A percentile compares a stretch with the other conserved stretches of the same genome.
These are phyloP conservation scores for Carex sylvatica DNA, from an alignment of 202 grass and related monocot species.

Conservation along the genomic window DNA sequence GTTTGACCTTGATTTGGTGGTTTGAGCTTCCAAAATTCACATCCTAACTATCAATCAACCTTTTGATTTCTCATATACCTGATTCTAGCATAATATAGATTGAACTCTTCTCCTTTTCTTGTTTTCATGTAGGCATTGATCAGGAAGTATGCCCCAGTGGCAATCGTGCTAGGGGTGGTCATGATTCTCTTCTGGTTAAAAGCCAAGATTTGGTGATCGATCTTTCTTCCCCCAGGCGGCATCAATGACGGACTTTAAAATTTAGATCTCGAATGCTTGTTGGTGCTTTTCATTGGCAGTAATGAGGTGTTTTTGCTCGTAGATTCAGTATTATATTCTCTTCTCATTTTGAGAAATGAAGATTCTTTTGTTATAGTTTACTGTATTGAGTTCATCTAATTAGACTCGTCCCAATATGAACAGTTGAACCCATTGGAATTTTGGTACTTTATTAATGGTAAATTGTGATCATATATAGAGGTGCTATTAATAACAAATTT, in stretches of 20 bases:
- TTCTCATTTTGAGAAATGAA: constrained; percentile 13
- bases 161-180: constrained; percentile 81
- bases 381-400: constrained; percentile 21
- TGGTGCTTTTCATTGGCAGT: constrained; percentile 18
- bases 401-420: background rate
- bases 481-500: background rate
- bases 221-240: background rate
- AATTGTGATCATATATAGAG: constrained; percentile 20
- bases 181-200: constrained; percentile 84
- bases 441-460: constrained; percentile 13
- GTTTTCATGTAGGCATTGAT: constrained; percentile 65
- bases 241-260: background rate
- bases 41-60: background rate
- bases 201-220: constrained; percentile 91
- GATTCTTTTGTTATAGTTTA: constrained; percentile 23
- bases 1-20: background rate
- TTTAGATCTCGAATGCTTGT: constrained; percentile 23
- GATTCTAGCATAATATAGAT: background rate
- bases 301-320: constrained; percentile 23
- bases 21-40: background rate
- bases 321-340: constrained; percentile 17
- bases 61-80: background rate
- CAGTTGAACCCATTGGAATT: constrained; percentile 25
- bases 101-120: background rate
- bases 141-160: constrained; percentile 77